Conservation (phyloP, 257 asterid species). For the Lantana camara region DNA sequence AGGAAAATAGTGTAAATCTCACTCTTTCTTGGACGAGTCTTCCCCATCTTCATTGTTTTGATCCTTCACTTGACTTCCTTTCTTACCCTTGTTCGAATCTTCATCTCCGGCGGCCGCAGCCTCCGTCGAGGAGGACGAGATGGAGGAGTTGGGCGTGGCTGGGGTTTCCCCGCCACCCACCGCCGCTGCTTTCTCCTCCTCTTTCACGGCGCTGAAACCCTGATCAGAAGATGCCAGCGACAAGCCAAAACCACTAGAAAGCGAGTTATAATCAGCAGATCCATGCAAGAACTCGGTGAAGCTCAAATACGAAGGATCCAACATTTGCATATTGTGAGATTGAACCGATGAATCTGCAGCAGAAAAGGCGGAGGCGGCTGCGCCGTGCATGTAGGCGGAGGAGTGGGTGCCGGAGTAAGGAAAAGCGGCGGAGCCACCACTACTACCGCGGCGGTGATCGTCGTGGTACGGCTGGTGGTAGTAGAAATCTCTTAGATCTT, state of each 20-base stretch:
- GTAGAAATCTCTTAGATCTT: slow-evolving; percentile 37
- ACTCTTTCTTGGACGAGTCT: slow-evolving; percentile 60
- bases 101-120: slow-evolving; percentile 39
- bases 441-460: slow-evolving; percentile 19
- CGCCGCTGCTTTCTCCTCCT: slow-evolving; percentile 29
- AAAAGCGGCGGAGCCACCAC: slow-evolving; percentile 10
- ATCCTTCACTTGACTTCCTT: slow-evolving; percentile 33
- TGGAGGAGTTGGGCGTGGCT: slow-evolving; percentile 58
- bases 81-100: slow-evolving; percentile 37
- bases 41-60: slow-evolving; percentile 33
- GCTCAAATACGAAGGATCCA: slow-evolving; percentile 45
- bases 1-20: slow-evolving; percentile 11
- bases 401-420: slow-evolving; percentile 31
- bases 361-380: too few species aligned
- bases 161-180: slow-evolving; percentile 43
- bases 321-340: slow-evolving; percentile 25
- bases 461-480: slow-evolving; percentile 32
- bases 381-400: too few species aligned
- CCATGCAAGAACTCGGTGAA: slow-evolving; percentile 52
- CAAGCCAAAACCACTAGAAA: slow-evolving; percentile 33
- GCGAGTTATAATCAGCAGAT: slow-evolving; percentile 31
- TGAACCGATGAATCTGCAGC: too few species aligned
- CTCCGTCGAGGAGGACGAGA: slow-evolving; percentile 57
- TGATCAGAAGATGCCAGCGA: slow-evolving; percentile 19
- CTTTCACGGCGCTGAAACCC: slow-evolving; percentile 22